Evolutionary conservation across 2,329 filamentous ascomycete genomes (phyloP), one percentile per base, ranked within the genome.

Genomic region (Trichoderma koningii): DNA sequence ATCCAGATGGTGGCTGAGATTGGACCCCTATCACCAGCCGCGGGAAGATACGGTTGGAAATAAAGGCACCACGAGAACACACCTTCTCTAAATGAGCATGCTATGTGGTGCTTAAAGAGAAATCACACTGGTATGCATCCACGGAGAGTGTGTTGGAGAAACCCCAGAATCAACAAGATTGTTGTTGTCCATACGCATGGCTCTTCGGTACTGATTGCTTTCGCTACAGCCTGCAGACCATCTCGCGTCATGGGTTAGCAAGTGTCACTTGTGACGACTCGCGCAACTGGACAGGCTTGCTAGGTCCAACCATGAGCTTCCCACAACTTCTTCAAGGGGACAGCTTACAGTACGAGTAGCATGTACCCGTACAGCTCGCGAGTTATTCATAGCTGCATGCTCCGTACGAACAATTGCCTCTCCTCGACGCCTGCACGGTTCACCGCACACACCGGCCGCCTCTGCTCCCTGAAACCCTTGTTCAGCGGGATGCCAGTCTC

Each of bases 401-500:
- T 12, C 30, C 30, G 30, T 34, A 34, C 23, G 63, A 65, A 60
- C 63, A 53, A 41, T 14, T 55, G 42, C 61, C 55, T 47, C 51
- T 57, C 53, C 34, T 52, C 53, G 42, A n/a, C 12, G 14, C 14
- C 47, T 59, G 55, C 63, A 59, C 47, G 48, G 48, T 60, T 23
- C 55, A 55, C 63, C 42, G 48, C 63, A 55, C 42, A 57, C 14
- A 28, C 55, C 42, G 19, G 55, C 10, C 50, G 19, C 55, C 48
- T 55, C 38, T 42, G 17, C 53, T 26, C 48, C 55, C 55, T 65
- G 63, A 60, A 60, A 59, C 45, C 62, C 62, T 26, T 19, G 55
- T 26, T 52, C n/a, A 26, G 30, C 26, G 19, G 26, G 26, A 59
- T 48, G 55, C 55, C 28, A 48, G 55, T 34, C 23, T 45, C 55